Base-by-base conservation (phyloP, 2,329 filamentous ascomycete genomes). In the Fusarium clavum region DNA sequence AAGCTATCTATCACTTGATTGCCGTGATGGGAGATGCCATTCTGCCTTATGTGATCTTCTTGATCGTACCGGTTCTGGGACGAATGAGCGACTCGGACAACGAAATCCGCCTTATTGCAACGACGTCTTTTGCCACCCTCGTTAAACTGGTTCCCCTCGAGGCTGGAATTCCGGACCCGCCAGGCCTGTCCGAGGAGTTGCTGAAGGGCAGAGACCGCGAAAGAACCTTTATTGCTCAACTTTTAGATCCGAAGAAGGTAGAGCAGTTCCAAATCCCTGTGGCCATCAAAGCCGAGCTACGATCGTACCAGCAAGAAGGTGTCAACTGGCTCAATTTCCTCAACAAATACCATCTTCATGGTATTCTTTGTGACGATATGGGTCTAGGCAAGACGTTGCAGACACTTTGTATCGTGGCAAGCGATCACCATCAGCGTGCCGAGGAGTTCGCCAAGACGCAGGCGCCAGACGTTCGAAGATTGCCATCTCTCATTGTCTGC, bases 321-420 rank as follows among this genome's bases (percentile, higher is more conserved):
- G 95, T 99, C 77, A 99, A 99, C 78, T 99, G 96, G 96, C 88
- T 99, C 54, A 91, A 97, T 60, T 99, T 99, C 83, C 90, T 99
- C 73, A 99, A 99, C 79, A 94, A 94, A 61, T 99, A 98, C 78
- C 95, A 99, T 76, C 88, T 99, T 3, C 97, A 99, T 75, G 96
- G 96, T 51, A 98, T 99, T 80, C 92, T 99, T 64, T 99, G 96
- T 78, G 96, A 99, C 77, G 96, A 99, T 79, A 99, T 99, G 96
- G 96, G 96, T 76, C 91, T 99, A 29, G 96, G 96, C 52, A 99
- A 99, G 83, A 99, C 96, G 2, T 83, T 99, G 13, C 96, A 99
- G 79, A 99, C 97, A 0, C 88, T 99, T 24, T 99, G 96, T 80
- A 99, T 99, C 76, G 94, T 99, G 45, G 95, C 96, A 12, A 98